Evolutionary conservation across 208 protist genomes (phyloP).

Genomic region (Crithidia brevicula): DNA sequence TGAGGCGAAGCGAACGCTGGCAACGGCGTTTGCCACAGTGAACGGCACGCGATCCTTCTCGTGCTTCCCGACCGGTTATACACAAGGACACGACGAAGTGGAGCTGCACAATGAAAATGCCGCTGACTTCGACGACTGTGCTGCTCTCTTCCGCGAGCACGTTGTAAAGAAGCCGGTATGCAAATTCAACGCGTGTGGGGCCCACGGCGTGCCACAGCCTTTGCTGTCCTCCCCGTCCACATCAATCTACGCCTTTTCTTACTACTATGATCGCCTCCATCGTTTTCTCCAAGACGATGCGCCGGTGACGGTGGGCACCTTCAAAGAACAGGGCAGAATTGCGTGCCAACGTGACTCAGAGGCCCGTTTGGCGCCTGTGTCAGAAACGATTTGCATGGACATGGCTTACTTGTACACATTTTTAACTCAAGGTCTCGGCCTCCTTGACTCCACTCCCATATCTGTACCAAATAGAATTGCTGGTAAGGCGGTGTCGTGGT

Average conservation of each 20-base stretch:
- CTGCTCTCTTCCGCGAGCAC: constrained; percentile 17
- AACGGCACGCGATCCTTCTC: constrained; percentile 28
- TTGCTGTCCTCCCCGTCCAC: background rate
- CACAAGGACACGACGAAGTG: constrained; percentile 10
- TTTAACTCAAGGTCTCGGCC: constrained; percentile 51
- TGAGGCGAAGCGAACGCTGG: constrained; percentile 44
- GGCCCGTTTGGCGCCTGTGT: background rate
- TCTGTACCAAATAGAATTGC: constrained; percentile 63
- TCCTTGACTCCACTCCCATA: constrained; percentile 46
- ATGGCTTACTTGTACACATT: constrained; percentile 79
- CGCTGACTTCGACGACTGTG: constrained; percentile 37
- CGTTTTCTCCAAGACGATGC: constrained; percentile 8
- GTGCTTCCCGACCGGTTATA: constrained; percentile 31
- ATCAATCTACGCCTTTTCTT: constrained; percentile 70
- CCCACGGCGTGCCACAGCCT: constrained; percentile 64
- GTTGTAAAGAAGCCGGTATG: constrained; percentile 33
- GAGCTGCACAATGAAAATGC: constrained; percentile 18
- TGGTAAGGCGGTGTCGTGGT: constrained; percentile 71
- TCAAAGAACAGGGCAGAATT: constrained; percentile 32
- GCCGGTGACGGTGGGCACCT: constrained; percentile 28
- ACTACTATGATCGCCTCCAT: constrained; percentile 70
- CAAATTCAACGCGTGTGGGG: constrained; percentile 41
- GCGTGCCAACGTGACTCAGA: constrained; percentile 21
- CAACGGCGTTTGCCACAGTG: constrained; percentile 1
- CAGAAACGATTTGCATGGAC: constrained; percentile 68